These are phyloP conservation scores for Fraxinus cuspidata DNA, from an alignment of 257 asterid genomes.

Conservation along the genomic window DNA sequence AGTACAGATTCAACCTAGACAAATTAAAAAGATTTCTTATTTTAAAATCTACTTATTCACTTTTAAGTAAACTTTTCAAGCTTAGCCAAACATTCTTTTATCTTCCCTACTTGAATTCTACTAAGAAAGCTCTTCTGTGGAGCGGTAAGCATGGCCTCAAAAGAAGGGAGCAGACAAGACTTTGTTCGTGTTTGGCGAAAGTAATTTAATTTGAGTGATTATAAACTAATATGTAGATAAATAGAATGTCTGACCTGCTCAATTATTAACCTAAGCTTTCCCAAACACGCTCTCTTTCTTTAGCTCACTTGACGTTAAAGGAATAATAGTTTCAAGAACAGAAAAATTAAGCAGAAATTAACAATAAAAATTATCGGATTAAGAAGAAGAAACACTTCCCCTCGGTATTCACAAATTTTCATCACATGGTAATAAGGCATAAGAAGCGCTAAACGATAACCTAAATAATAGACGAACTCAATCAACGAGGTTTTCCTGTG, in stretches of 20 bases:
- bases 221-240: too few relatives aligned
- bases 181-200: too few relatives aligned
- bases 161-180: too few relatives aligned
- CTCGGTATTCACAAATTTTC: background rate
- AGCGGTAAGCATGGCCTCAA: too few relatives aligned
- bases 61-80: background rate
- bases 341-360: background rate
- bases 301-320: too few relatives aligned
- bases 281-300: too few relatives aligned
- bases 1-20: background rate
- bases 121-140: too few relatives aligned
- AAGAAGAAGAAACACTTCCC: background rate
- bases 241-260: too few relatives aligned
- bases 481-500: conserved; percentile 15
- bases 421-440: background rate
- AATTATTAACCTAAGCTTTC: too few relatives aligned
- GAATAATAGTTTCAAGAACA: background rate
- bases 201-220: too few relatives aligned
- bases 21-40: background rate
- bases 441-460: background rate
- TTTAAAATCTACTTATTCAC: background rate
- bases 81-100: too few relatives aligned
- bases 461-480: background rate
- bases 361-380: background rate
- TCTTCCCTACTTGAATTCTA: too few relatives aligned